Evolutionary conservation across 129 eudicot genomes (phyloP).

Genomic region (Ambrosia artemisiifolia): DNA sequence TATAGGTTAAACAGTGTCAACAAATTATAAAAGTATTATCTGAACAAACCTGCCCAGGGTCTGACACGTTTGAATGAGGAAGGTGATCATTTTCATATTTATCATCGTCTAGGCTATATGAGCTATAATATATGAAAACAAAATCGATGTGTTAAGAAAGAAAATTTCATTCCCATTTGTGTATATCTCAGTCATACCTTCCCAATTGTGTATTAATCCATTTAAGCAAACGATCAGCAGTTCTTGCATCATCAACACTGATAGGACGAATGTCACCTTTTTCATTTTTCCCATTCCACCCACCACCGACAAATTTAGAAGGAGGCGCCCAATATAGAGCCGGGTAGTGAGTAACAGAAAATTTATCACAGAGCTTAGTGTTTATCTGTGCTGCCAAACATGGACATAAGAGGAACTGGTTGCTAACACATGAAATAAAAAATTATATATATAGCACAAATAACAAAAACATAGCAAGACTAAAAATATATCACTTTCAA

Average conservation of each 20-base stretch:
- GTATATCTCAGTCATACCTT: constrained; percentile 79
- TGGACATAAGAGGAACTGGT: constrained; percentile 37
- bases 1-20: neutral
- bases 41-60: constrained; percentile 64
- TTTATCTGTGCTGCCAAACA: constrained; percentile 99
- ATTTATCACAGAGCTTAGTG: constrained; percentile 76
- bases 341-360: constrained; percentile 75
- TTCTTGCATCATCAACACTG: constrained; percentile 67
- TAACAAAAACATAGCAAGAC: neutral
- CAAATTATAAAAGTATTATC: neutral
- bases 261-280: constrained; percentile 56
- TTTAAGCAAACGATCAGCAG: constrained; percentile 73
- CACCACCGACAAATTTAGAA: constrained; percentile 59
- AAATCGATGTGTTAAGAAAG: neutral
- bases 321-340: constrained; percentile 81
- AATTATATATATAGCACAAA: neutral
- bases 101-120: constrained; percentile 64
- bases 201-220: constrained; percentile 81
- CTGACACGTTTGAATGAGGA: constrained; percentile 54
- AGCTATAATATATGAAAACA: constrained; percentile 41
- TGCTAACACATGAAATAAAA: constrained; percentile 28
- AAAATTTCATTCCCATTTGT: constrained; percentile 59
- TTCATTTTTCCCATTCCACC: constrained; percentile 54
- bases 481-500: neutral
- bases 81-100: constrained; percentile 61